A percentile compares a stretch with the other conserved stretches of the same genome.
These are phyloP conservation scores for Cyberlindnera sargentensis DNA, from an alignment of 805 yeast genomes.

Conservation along the genomic window DNA sequence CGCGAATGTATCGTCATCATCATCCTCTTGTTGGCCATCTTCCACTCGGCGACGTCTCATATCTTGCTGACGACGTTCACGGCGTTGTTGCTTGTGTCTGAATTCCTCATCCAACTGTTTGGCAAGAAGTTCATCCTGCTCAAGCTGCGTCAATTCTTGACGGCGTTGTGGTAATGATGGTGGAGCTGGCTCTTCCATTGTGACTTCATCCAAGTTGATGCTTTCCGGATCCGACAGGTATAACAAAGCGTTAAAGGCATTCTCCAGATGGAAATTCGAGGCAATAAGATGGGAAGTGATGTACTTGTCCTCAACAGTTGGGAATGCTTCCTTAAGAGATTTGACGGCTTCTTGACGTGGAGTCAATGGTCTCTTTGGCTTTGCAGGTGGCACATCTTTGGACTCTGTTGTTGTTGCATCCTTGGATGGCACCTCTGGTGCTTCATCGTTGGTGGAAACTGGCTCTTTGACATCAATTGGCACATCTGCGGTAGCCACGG, in stretches of 20 bases:
- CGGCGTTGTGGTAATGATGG: conserved; percentile 30
- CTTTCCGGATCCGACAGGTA: conserved; percentile 68
- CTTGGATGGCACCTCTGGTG: conserved; percentile 3
- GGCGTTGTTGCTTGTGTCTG: conserved; percentile 24
- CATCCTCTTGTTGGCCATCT: conserved; percentile 16
- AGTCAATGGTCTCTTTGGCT: conserved; percentile 55
- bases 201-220: conserved; percentile 37
- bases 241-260: conserved; percentile 83
- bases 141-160: conserved; percentile 23
- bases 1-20: conserved; percentile 43
- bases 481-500: not conserved
- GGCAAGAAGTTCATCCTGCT: conserved; percentile 79
- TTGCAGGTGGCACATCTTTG: conserved; percentile 33
- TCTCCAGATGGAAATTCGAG: conserved; percentile 69
- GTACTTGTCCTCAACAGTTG: conserved; percentile 61
- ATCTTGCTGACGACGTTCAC: conserved; percentile 22
- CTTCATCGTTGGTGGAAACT: conserved; percentile 2
- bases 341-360: conserved; percentile 47
- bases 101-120: conserved; percentile 68
- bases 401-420: not conserved
- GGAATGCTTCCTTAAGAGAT: conserved; percentile 81
- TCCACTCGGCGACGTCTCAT: conserved; percentile 9
- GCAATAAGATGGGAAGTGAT: conserved; percentile 81
- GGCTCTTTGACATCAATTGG: not conserved
- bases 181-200: conserved; percentile 16